These are phyloP conservation scores for Sambucus nigra DNA, from an alignment of 129 eudicot genomes.

Conservation along the genomic window DNA sequence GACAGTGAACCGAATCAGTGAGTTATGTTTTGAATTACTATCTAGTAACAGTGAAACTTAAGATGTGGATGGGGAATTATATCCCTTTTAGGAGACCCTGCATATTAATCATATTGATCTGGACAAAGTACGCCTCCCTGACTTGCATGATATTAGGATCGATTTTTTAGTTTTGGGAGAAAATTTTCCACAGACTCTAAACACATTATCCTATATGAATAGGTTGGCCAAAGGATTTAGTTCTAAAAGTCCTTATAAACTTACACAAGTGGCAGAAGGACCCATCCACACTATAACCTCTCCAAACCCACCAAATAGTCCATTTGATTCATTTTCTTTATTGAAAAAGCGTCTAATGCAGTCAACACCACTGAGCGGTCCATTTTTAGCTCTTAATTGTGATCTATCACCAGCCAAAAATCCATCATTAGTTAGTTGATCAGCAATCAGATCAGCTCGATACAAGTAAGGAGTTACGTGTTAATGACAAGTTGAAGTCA, in stretches of 20 bases:
- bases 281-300: constrained; percentile 26
- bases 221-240: constrained; percentile 16
- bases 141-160: constrained; percentile 21
- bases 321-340: constrained; percentile 43
- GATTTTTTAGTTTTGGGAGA: constrained; percentile 24
- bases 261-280: constrained; percentile 17
- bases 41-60: constrained; percentile 34
- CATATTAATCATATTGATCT: constrained; percentile 47
- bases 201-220: constrained; percentile 13
- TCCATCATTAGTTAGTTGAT: constrained; percentile 14
- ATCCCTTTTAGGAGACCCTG: constrained; percentile 45
- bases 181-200: constrained; percentile 15
- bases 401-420: constrained; percentile 21
- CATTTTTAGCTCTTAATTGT: constrained; percentile 33
- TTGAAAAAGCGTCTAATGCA: constrained; percentile 39
- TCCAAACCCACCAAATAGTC: constrained; percentile 52
- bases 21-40: constrained; percentile 44
- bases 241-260: constrained; percentile 20
- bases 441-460: constrained; percentile 17
- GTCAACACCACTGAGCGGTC: constrained; percentile 36
- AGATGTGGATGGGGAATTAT: constrained; percentile 38
- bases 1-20: constrained; percentile 20
- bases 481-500: constrained; percentile 21
- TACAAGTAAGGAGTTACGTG: constrained; percentile 17
- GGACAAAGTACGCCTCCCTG: constrained; percentile 33